Percentiles rank a stretch among this genome's conserved stretches.
These are phyloP conservation scores for Cicer arietinum DNA, from an alignment of 306 rosid genomes.

Conservation along the genomic window DNA sequence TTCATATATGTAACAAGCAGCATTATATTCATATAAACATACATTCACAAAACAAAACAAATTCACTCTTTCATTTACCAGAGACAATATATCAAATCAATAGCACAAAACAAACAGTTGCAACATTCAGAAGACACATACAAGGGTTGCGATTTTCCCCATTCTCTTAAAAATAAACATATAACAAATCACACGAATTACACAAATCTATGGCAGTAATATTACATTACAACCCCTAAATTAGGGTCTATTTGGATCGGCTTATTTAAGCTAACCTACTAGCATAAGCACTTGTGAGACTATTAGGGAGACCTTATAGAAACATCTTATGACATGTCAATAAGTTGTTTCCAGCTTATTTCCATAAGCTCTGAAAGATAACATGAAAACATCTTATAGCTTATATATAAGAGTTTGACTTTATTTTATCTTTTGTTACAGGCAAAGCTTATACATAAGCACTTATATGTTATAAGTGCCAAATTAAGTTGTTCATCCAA, in stretches of 20 bases:
- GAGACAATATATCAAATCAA: background rate
- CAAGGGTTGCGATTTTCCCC: background rate
- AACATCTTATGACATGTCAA: too few species aligned
- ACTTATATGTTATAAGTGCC: too few species aligned
- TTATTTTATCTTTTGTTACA: too few species aligned
- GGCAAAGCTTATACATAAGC: too few species aligned
- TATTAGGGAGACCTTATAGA: too few species aligned
- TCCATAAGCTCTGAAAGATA: too few species aligned
- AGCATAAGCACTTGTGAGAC: too few species aligned
- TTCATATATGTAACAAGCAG: conserved; percentile 22
- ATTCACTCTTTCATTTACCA: background rate
- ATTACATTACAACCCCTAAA: background rate
- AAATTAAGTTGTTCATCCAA: too few species aligned
- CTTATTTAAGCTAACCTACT: too few species aligned
- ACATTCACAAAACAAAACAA: conserved; percentile 16
- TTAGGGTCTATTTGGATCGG: background rate
- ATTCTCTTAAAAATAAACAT: background rate
- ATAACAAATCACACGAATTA: conserved; percentile 1
- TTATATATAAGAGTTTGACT: too few species aligned
- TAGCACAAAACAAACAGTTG: conserved; percentile 30
- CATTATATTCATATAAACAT: background rate
- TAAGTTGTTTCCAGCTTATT: too few species aligned
- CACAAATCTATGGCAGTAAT: conserved; percentile 6
- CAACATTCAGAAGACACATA: conserved; percentile 33
- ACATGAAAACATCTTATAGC: too few species aligned